Evolutionary conservation across 495 filamentous ascomycete genomes (phyloP).

Genomic region (Lasiosphaeria miniovina): DNA sequence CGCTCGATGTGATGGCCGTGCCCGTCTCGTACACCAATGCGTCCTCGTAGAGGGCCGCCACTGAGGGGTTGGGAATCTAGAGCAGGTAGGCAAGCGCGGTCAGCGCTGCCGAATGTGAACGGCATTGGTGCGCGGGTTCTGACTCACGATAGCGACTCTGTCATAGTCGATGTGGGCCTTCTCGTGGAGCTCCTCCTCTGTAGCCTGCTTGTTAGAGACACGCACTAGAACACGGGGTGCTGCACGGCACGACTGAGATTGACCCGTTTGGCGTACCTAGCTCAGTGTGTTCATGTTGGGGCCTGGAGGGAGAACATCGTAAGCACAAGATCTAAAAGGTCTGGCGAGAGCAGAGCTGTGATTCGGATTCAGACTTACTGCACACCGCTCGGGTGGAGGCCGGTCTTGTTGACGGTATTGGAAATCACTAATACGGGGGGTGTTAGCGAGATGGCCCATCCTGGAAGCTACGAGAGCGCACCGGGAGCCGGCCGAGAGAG

Average conservation of each 20-base stretch:
- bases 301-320: constrained; percentile 47
- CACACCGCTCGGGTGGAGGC: constrained; percentile 85
- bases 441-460: constrained; percentile 40
- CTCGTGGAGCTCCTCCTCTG: constrained; percentile 91
- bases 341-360: constrained; percentile 20
- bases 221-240: background rate
- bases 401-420: constrained; percentile 81
- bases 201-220: constrained; percentile 26
- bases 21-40: constrained; percentile 94
- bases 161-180: constrained; percentile 99
- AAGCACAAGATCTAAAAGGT: constrained; percentile 8
- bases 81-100: constrained; percentile 3
- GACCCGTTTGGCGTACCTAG: constrained; percentile 48
- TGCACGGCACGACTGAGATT: background rate
- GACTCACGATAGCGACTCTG: constrained; percentile 84
- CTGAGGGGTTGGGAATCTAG: constrained; percentile 83
- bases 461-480: background rate
- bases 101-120: constrained; percentile 17
- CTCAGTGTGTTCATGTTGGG: constrained; percentile 85
- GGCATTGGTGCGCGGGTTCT: background rate
- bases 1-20: constrained; percentile 91
- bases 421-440: constrained; percentile 52
- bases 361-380: constrained; percentile 54
- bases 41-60: constrained; percentile 97
- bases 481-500: constrained; percentile 13